Evolutionary conservation across 2,329 filamentous ascomycete species (phyloP), one percentile per base, ranked within the genome.

Genomic region (Penicillium rolfsii): DNA sequence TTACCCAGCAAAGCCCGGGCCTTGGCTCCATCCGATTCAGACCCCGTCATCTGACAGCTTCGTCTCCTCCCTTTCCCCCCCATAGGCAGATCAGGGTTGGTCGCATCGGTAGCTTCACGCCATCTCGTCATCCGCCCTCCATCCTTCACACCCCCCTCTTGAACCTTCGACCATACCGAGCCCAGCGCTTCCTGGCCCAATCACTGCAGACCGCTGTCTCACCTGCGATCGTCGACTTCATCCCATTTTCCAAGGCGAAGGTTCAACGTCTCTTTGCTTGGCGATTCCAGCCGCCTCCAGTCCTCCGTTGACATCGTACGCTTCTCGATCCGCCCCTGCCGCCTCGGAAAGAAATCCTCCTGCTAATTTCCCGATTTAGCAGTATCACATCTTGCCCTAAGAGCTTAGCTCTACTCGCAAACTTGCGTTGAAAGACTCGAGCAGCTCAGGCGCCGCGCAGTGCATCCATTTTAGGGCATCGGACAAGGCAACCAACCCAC

Each of bases 81-180:
- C 36, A 30, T 55, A 61, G 59, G 60, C 64, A 62, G 63, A 68
- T 70, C 60, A 60, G 64, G 65, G 63, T 52, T 66, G 63, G 60
- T 67, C 65, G 61, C 66, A 69, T 69, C 62, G 60, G 62, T 66
- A 69, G 66, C 66, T 67, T 57, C 57, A 60, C 65, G 64, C 67
- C 62, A 68, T 68, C 64, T 67, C 66, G 67, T 69, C 66, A 68
- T 69, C 53, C 58, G 45, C 54, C 55, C 36, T 60, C 48, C 57
- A 54, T 61, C 57, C 52, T 55, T 59, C 52, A n/a, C 40, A 52
- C 43, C 52, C 50, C 46, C 53, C 41, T 26, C 24, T 28, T 11
- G 35, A 55, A 58, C 60, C 61, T 59, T 63, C 61, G 60, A 57
- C 60, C 22, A 53, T 55, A 49, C 53, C 61, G 58, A 64, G 57